These are phyloP conservation scores for Actinomortierella wolfii DNA, from an alignment of 371 early-diverging fungal species.

Conservation along the genomic window DNA sequence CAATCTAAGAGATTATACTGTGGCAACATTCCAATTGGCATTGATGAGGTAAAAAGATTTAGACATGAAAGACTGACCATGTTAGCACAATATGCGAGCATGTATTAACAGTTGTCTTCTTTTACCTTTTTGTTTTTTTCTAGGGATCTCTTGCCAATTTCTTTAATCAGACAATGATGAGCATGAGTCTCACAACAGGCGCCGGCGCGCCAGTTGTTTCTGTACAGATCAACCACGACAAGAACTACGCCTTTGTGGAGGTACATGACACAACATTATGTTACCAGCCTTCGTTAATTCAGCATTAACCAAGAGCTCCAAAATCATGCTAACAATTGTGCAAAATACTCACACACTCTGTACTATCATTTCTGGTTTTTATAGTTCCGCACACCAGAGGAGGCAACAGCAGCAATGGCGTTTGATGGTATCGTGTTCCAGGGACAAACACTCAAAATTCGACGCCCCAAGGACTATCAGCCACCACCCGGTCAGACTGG, in stretches of 20 bases:
- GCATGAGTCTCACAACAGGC: constrained; percentile 65
- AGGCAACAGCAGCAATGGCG: constrained; percentile 90
- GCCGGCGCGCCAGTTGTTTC: constrained; percentile 71
- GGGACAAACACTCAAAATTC: constrained; percentile 85
- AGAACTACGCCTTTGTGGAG: constrained; percentile 95
- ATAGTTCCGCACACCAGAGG: constrained; percentile 86
- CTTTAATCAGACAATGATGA: constrained; percentile 86
- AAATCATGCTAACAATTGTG: too few species aligned
- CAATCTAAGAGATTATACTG: constrained; percentile 91
- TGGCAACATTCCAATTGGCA: constrained; percentile 88
- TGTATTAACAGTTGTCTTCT: background rate
- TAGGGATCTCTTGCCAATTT: constrained; percentile 78
- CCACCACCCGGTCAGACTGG: constrained; percentile 65
- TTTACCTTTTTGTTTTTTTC: background rate
- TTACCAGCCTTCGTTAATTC: background rate
- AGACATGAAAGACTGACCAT: background rate
- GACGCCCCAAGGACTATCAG: constrained; percentile 94
- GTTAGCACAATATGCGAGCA: background rate
- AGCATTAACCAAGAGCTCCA: too few species aligned
- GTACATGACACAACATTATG: constrained; percentile 44
- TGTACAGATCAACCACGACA: constrained; percentile 89
- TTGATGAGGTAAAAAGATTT: constrained; percentile 63
- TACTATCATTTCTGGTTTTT: background rate
- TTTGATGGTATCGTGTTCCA: constrained; percentile 91
- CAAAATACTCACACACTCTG: too few species aligned